These are phyloP conservation scores for Kockiozyma suomiensis DNA, from an alignment of 805 yeast species.

Conservation along the genomic window DNA sequence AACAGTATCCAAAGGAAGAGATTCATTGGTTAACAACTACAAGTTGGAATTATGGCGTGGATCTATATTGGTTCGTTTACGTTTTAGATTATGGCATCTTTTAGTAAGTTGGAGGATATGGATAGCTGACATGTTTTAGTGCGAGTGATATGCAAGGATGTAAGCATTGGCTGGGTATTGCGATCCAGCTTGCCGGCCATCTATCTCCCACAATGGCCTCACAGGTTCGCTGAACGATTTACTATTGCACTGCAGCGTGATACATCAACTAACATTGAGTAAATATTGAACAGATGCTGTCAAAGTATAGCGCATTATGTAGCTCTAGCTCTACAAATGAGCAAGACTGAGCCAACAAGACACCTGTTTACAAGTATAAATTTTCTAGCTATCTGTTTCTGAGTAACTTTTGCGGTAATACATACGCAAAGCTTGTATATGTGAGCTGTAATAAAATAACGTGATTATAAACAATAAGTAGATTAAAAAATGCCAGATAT, in stretches of 20 bases:
- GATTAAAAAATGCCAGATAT: background rate
- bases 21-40: slow-evolving; percentile 23
- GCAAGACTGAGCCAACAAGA: background rate
- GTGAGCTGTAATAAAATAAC: too few species aligned
- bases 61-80: slow-evolving; percentile 16
- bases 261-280: too few species aligned
- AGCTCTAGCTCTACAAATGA: background rate
- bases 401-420: too few species aligned
- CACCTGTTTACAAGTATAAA: too few species aligned
- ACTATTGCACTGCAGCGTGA: background rate
- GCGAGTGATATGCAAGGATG: slow-evolving; percentile 15
- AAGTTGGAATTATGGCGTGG: slow-evolving; percentile 29
- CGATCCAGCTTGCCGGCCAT: slow-evolving; percentile 17
- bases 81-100: too few species aligned
- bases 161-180: slow-evolving; percentile 29
- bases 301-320: slow-evolving; percentile 15
- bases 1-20: slow-evolving; percentile 17
- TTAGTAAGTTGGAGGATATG: too few species aligned
- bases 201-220: slow-evolving; percentile 13
- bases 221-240: slow-evolving; percentile 4
- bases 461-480: too few species aligned
- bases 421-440: too few species aligned
- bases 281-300: slow-evolving; percentile 24
- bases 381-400: background rate
- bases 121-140: background rate